Conservation (phyloP, 163 green algal species). For the Scenedesmus sp. region DNA sequence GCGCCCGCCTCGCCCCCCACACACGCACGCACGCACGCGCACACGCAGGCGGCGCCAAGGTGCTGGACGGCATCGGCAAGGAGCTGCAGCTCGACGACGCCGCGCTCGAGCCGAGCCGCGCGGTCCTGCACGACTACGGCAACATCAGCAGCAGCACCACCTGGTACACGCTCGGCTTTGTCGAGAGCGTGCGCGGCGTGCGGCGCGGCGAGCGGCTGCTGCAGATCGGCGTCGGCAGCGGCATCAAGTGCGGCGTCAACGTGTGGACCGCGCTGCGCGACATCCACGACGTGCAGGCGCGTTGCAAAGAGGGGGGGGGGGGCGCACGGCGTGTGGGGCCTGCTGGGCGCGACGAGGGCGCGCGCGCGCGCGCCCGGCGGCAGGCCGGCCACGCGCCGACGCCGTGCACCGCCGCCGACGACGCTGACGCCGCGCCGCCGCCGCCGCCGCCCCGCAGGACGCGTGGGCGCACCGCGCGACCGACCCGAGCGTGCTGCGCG, state of each 20-base stretch:
- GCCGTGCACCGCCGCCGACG: too few relatives aligned
- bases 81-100: conserved; percentile 54
- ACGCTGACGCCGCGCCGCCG: background rate
- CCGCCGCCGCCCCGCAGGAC: background rate
- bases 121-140: conserved; percentile 61
- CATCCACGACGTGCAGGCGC: conserved; percentile 51
- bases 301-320: background rate
- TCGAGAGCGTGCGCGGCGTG: conserved; percentile 38
- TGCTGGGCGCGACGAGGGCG: too few relatives aligned
- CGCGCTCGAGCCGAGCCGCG: conserved; percentile 59
- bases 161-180: conserved; percentile 51
- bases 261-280: conserved; percentile 58
- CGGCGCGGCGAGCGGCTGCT: conserved; percentile 48
- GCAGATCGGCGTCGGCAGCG: conserved; percentile 62
- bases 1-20: too few relatives aligned
- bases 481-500: conserved; percentile 15
- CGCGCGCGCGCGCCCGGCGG: background rate
- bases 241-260: conserved; percentile 65
- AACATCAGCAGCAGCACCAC: conserved; percentile 59
- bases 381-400: background rate
- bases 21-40: too few relatives aligned
- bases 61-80: conserved; percentile 67
- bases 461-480: conserved; percentile 33
- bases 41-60: conserved; percentile 59
- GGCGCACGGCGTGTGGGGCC: background rate